Percentiles rank a stretch among this genome's conserved stretches.
phyloP scores from a whole-genome alignment of 345 rosid genomes.

The Hypericum androsaemum region DNA sequence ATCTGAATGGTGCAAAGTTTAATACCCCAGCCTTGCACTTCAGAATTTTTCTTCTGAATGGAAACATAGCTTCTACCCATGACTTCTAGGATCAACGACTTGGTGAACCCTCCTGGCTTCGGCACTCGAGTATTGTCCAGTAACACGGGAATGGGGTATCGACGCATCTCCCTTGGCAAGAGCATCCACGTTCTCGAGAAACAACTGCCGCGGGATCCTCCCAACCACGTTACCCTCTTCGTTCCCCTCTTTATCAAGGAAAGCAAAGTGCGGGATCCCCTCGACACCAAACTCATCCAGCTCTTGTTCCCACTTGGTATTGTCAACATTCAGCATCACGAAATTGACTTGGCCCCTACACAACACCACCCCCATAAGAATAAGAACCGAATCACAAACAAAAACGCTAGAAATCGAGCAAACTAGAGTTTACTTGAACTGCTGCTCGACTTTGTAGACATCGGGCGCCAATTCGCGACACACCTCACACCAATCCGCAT shows the following conservation, averaged over 20 bases:
- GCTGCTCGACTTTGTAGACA: constrained; percentile 86
- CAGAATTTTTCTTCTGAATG: neutral
- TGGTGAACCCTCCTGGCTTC: constrained; percentile 61
- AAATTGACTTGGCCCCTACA: constrained; percentile 86
- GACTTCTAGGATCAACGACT: constrained; percentile 81
- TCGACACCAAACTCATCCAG: constrained; percentile 95
- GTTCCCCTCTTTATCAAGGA: constrained; percentile 72
- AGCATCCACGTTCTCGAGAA: constrained; percentile 74
- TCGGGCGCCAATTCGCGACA: constrained; percentile 91
- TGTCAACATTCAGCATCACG: constrained; percentile 93
- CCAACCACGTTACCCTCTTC: constrained; percentile 95
- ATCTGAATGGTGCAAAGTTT: neutral
- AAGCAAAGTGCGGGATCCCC: constrained; percentile 89
- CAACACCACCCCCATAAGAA: neutral
- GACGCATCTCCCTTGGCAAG: constrained; percentile 63
- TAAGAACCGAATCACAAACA: neutral
- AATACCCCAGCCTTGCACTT: constrained; percentile 9
- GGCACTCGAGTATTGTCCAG: constrained; percentile 72
- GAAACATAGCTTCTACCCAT: constrained; percentile 38
- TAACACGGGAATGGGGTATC: constrained; percentile 76
- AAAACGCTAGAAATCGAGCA: neutral
- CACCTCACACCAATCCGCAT: constrained; percentile 98
- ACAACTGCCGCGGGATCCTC: constrained; percentile 67
- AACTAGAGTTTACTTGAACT: constrained; percentile 50
- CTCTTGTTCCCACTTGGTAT: constrained; percentile 97